Percentiles rank a stretch among this genome's conserved stretches.
Conservation (phyloP, 345 rosid species). For the Angophora floribunda region DNA sequence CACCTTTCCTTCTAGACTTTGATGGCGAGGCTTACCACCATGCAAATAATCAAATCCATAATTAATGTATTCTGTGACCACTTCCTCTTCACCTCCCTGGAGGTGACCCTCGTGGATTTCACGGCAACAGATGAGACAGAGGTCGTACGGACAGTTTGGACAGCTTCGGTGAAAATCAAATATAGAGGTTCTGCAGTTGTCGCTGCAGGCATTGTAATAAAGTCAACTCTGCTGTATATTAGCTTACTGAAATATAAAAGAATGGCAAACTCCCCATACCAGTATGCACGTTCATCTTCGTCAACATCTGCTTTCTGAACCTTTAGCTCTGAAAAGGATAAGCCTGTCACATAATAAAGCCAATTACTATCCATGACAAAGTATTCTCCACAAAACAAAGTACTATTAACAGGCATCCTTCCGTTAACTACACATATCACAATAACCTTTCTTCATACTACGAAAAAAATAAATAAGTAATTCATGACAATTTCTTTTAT, state of each 20-base stretch:
- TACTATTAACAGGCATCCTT: neutral
- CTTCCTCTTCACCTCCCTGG: constrained; percentile 20
- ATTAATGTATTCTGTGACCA: constrained; percentile 5
- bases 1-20: neutral
- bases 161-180: constrained; percentile 51
- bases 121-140: constrained; percentile 46
- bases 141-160: constrained; percentile 33
- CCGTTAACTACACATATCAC: neutral
- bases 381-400: neutral
- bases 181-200: constrained; percentile 54
- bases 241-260: neutral
- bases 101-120: constrained; percentile 45
- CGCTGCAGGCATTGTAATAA: constrained; percentile 14
- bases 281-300: constrained; percentile 34
- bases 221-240: neutral
- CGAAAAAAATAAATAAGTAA: neutral
- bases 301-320: constrained; percentile 1
- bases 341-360: neutral
- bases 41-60: constrained; percentile 24
- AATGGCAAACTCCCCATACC: constrained; percentile 19
- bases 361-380: neutral
- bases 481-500: neutral
- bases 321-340: neutral
- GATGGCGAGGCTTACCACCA: constrained; percentile 8
- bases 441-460: neutral